These are phyloP conservation scores for Coprinopsis sp. DNA, from an alignment of 768 basidiomycete species.

Conservation along the genomic window DNA sequence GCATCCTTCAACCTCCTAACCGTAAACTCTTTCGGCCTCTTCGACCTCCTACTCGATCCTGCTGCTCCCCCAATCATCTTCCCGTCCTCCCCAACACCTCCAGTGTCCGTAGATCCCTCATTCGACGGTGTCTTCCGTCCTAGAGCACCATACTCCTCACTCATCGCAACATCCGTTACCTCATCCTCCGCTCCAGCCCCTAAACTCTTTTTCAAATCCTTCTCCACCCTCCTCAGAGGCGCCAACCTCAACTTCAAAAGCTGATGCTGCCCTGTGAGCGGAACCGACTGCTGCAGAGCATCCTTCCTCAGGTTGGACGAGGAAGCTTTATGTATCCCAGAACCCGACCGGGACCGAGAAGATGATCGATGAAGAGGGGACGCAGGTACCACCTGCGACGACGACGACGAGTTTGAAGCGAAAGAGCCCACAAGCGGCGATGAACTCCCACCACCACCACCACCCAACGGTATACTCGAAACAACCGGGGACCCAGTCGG, in stretches of 20 bases:
- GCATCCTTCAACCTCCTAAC: conserved; percentile 7
- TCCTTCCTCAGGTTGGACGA: conserved; percentile 35
- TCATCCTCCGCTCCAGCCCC: conserved; percentile 38
- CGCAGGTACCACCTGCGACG: too few relatives aligned
- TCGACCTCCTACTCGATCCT: background rate
- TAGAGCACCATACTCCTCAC: conserved; percentile 5
- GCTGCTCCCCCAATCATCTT: conserved; percentile 5
- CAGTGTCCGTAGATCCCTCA: too few relatives aligned
- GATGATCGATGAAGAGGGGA: too few relatives aligned
- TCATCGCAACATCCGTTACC: conserved; percentile 14
- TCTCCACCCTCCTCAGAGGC: conserved; percentile 39
- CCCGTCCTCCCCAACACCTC: background rate
- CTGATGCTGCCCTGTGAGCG: conserved; percentile 48
- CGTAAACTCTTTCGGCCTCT: conserved; percentile 1
- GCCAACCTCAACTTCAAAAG: conserved; percentile 56
- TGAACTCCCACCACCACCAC: too few relatives aligned
- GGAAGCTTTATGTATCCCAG: too few relatives aligned
- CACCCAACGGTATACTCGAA: too few relatives aligned
- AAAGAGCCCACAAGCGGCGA: too few relatives aligned
- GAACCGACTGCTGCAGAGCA: conserved; percentile 10
- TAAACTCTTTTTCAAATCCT: conserved; percentile 33
- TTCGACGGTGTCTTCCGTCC: too few relatives aligned
- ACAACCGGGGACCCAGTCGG: too few relatives aligned
- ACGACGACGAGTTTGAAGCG: too few relatives aligned
- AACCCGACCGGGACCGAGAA: too few relatives aligned